Base-by-base conservation (phyloP, 2,329 filamentous ascomycete species). In the Colletotrichum lini region DNA sequence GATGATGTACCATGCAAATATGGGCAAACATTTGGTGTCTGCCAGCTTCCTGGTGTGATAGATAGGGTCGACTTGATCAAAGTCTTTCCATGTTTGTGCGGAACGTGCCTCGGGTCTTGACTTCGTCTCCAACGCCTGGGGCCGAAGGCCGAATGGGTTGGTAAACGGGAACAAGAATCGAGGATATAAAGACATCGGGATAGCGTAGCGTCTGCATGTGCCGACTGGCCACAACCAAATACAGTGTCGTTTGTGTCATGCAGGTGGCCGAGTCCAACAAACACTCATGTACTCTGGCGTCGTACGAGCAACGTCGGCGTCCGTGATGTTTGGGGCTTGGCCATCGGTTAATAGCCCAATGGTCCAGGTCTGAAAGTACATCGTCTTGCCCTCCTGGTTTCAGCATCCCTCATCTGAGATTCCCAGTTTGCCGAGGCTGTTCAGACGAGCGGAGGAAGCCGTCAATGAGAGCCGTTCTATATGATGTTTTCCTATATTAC, bases 251-350 rank as follows among this genome's bases (percentile, higher is more conserved):
- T 63, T 54, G 60, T 54, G 21, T 63, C 12, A 52, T 67, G 56
- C 56, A 61, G 26, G 56, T 49, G 26, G 15, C 63, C 67, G 63
- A 57, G 35, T 45, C 23, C 40, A 50, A 26, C 44, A 65, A 58
- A 50, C 49, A 38, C 21, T 23, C 47, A 26, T 66, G 23, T 59
- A 18, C 38, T 26, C 9, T 47, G 7, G 49, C 35, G 44, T 67
- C 15, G 13, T 65, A 57, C 67, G 44, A 44, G 18, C 16, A 40
- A 50, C 35, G 64, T 57, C 21, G 49, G 40, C 42, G 35, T 18
- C 67, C 63, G 63, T 54, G 13, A 30, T 38, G 35, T 52, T 52
- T 40, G 13, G 12, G 23, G 30, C 13, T 44, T 35, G 50, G 23
- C 15, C 7, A 26, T 56, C 8, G 42, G 35, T 47, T n/a, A 15